phyloP scores from a whole-genome alignment of 2,329 filamentous ascomycete genomes.

The Cytospora chrysosperma region DNA sequence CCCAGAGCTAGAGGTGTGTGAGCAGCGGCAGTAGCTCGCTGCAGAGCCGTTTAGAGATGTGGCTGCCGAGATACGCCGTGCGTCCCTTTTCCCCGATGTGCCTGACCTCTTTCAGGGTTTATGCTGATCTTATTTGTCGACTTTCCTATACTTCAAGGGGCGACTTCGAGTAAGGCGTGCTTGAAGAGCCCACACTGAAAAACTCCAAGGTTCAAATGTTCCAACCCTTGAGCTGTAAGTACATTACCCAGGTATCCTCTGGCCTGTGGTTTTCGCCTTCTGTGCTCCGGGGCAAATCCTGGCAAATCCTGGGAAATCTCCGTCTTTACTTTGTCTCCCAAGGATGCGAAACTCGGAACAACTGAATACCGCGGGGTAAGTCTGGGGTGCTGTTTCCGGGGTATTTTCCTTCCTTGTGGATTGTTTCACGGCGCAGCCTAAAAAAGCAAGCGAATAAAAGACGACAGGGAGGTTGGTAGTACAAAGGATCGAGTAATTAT shows the following conservation, averaged over 20 bases:
- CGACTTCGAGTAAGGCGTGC: not conserved
- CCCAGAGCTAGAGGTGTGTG: not conserved
- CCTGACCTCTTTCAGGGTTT: too few species aligned
- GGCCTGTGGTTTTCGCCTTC: not conserved
- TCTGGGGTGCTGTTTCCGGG: not conserved
- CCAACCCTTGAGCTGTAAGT: too few species aligned
- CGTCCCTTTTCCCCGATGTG: not conserved
- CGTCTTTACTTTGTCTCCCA: not conserved
- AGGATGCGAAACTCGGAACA: not conserved
- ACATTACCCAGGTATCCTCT: too few species aligned
- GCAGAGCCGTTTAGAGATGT: not conserved
- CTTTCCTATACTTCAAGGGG: too few species aligned
- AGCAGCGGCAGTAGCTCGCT: too few species aligned
- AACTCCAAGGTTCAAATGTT: too few species aligned
- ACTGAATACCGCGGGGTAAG: slow-evolving; percentile 8
- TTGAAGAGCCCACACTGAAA: not conserved
- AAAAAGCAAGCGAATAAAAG: slow-evolving; percentile 12
- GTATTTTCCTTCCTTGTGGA: slow-evolving; percentile 4
- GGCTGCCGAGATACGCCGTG: not conserved
- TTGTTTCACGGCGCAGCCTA: slow-evolving; percentile 13
- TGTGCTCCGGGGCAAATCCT: too few species aligned
- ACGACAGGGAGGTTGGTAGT: not conserved
- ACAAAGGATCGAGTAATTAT: not conserved
- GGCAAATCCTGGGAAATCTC: too few species aligned
- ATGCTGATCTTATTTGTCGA: not conserved